Evolutionary conservation across 2,329 filamentous ascomycete species (phyloP).

Genomic region (Leptosphaerulina australis): DNA sequence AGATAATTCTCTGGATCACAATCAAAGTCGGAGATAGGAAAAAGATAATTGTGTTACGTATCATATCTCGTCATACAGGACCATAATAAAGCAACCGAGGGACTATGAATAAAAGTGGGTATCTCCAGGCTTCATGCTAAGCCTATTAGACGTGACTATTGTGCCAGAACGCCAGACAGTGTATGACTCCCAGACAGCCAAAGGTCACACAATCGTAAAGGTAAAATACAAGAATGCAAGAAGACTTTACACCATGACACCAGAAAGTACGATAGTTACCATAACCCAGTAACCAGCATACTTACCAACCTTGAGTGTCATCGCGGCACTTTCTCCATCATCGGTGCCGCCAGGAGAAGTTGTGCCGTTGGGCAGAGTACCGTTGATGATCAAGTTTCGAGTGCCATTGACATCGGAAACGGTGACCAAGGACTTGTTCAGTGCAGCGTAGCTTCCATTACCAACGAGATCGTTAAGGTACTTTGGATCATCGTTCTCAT

Average conservation of each 20-base stretch:
- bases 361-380: slow-evolving; percentile 69
- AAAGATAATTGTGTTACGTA: too few species aligned
- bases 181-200: not conserved
- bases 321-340: slow-evolving; percentile 30
- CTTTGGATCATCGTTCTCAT: slow-evolving; percentile 66
- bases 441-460: slow-evolving; percentile 59
- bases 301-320: slow-evolving; percentile 32
- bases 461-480: slow-evolving; percentile 67
- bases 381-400: slow-evolving; percentile 71
- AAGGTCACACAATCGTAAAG: not conserved
- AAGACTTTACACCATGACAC: slow-evolving; percentile 9
- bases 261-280: slow-evolving; percentile 45
- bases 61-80: too few species aligned
- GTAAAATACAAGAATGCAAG: not conserved
- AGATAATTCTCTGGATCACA: too few species aligned
- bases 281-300: slow-evolving; percentile 50
- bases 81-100: too few species aligned
- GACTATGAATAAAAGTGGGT: too few species aligned
- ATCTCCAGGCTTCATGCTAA: too few species aligned
- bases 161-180: not conserved
- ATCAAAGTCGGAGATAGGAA: too few species aligned
- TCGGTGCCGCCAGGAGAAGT: slow-evolving; percentile 50
- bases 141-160: too few species aligned
- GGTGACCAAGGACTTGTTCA: slow-evolving; percentile 68
- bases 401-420: slow-evolving; percentile 69